phyloP scores from a whole-genome alignment of 306 rosid genomes.

The Dalbergia cultrata region DNA sequence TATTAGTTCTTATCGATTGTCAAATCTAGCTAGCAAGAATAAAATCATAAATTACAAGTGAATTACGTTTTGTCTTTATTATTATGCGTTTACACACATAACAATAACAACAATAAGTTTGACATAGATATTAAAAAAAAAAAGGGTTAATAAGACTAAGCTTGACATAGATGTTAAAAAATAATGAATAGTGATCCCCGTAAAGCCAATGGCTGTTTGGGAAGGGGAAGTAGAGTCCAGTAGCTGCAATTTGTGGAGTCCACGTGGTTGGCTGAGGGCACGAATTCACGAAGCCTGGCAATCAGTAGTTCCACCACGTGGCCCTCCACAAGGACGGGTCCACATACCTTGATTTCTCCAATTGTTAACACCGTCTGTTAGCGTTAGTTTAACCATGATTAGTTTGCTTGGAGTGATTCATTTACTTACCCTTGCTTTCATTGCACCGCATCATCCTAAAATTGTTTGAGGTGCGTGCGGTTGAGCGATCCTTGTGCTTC shows the following conservation, averaged over 20 bases:
- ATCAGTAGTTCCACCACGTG: constrained; percentile 54
- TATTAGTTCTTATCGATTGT: too few relatives aligned
- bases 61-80: too few relatives aligned
- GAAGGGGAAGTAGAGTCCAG: constrained; percentile 1
- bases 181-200: constrained; percentile 20
- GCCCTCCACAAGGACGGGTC: background rate
- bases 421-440: too few relatives aligned
- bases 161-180: background rate
- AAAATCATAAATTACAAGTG: too few relatives aligned
- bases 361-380: constrained; percentile 42
- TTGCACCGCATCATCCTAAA: background rate
- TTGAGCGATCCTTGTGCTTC: too few relatives aligned
- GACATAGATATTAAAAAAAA: too few relatives aligned
- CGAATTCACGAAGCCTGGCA: constrained; percentile 48
- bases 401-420: constrained; percentile 6
- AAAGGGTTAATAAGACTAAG: background rate
- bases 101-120: too few relatives aligned
- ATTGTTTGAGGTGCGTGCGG: too few relatives aligned
- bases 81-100: too few relatives aligned
- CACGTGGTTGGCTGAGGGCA: constrained; percentile 54
- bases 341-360: background rate
- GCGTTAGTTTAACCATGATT: constrained; percentile 50
- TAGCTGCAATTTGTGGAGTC: constrained; percentile 14
- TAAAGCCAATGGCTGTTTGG: constrained; percentile 12
- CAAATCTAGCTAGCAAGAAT: too few relatives aligned